Evolutionary conservation across 2,329 filamentous ascomycete genomes (phyloP).

Genomic region (Calonectria hawksworthii): DNA sequence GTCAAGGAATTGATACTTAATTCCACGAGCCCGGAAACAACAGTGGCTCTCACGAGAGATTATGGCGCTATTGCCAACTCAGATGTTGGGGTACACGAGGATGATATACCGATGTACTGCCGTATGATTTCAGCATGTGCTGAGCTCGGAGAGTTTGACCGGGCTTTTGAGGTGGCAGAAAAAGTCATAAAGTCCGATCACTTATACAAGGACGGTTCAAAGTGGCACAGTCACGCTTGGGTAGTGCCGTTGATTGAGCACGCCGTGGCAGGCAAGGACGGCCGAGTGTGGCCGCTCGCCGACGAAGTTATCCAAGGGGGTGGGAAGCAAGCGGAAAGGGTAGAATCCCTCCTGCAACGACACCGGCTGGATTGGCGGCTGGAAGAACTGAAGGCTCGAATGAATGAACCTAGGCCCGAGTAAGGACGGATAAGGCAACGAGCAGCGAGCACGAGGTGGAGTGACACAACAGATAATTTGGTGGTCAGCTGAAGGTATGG

Average conservation of each 20-base stretch:
- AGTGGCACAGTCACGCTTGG: slow-evolving; percentile 42
- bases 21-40: slow-evolving; percentile 43
- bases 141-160: slow-evolving; percentile 47
- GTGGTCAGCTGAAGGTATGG: slow-evolving; percentile 16
- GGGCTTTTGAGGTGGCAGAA: slow-evolving; percentile 51
- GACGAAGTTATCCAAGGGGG: slow-evolving; percentile 44
- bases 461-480: slow-evolving; percentile 10
- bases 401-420: neutral
- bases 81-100: slow-evolving; percentile 22
- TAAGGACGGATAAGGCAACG: neutral
- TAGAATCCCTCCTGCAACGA: slow-evolving; percentile 44
- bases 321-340: slow-evolving; percentile 36
- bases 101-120: slow-evolving; percentile 37
- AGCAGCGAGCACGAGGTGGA: neutral
- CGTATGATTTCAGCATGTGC: slow-evolving; percentile 49
- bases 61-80: slow-evolving; percentile 44
- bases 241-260: slow-evolving; percentile 45
- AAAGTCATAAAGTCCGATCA: slow-evolving; percentile 28
- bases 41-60: slow-evolving; percentile 46
- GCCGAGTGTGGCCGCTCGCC: slow-evolving; percentile 51
- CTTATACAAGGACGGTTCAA: neutral
- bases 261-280: slow-evolving; percentile 48
- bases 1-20: slow-evolving; percentile 50
- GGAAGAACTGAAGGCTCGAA: slow-evolving; percentile 16
- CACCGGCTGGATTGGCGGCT: slow-evolving; percentile 40